Base-by-base conservation (phyloP, 2,329 filamentous ascomycete genomes). In the Penicillium sp. region DNA sequence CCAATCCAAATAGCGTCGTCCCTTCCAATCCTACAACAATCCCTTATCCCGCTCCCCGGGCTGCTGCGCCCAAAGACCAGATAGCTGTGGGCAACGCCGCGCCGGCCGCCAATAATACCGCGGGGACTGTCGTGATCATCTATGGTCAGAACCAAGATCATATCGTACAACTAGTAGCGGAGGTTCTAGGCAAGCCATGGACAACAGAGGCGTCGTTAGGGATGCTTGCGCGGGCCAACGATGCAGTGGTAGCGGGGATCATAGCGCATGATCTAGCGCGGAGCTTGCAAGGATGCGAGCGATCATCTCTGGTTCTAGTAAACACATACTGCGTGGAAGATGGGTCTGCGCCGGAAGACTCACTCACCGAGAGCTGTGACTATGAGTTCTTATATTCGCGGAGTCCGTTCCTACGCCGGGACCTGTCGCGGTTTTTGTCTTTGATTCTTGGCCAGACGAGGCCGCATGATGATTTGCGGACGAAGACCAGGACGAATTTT, bases 381-480 rank as follows among this genome's bases (percentile, higher is more conserved):
- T 94, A 93, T 75, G 90, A 95, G 71, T 94, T 93, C 64, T 80
- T 95, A 19, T 95, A 94, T 75, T 89, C 88, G 4, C 83, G 86
- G 59, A 80, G 82, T 9, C 83, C 87, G 1, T 90, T 89, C 70
- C 86, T 88, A 59, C 84, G 90, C 28, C 82, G 89, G 54, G 89
- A 94, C 68, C 77, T 94, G 43, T 85, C 89, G 10, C 84, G 90
- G 36, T 94, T 92, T 68, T 82, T 91, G 26, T 89, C 89, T 6
- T 87, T 94, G 68, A 86, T 88, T 6, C 77, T 94, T 26, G 90
- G 90, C 10, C 90, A 94, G 75, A 87, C 88, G 61, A 87, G 84
- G 67, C 88, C 88, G 53, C 89, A 95, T 69, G 86, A 88, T 63
- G 87, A 89, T 54, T 77, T 95, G 49, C 68, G 70, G 30, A 73